A percentile compares a stretch with the other conserved stretches of the same genome.
Evolutionary conservation across 2,329 filamentous ascomycete species (phyloP).

Genomic region (Pseudodiploospora longispora): DNA sequence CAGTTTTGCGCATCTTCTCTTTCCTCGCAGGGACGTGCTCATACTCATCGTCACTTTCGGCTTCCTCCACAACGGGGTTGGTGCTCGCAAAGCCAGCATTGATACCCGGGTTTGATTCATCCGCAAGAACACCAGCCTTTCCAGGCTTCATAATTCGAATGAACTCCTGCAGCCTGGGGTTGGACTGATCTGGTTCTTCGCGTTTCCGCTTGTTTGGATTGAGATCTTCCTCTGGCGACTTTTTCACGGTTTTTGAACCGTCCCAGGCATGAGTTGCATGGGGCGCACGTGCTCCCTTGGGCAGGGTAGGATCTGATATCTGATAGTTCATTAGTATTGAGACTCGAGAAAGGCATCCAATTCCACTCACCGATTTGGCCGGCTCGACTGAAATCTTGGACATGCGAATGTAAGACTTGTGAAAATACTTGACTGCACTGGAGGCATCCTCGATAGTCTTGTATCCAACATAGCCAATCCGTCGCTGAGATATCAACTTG

Average conservation of each 20-base stretch:
- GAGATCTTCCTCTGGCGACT: constrained; percentile 22
- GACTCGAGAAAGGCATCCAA: constrained; percentile 9
- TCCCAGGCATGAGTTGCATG: constrained; percentile 16
- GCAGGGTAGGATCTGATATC: constrained; percentile 36
- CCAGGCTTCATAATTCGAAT: constrained; percentile 68
- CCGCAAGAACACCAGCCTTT: constrained; percentile 25
- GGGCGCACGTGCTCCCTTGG: constrained; percentile 18
- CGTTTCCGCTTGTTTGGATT: constrained; percentile 61
- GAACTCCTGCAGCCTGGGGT: constrained; percentile 81
- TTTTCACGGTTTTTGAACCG: constrained; percentile 3
- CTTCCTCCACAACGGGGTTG: constrained; percentile 35
- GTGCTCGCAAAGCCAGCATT: constrained; percentile 13
- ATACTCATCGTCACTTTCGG: constrained; percentile 68
- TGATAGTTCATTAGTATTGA: constrained; percentile 30
- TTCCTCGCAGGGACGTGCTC: constrained; percentile 53
- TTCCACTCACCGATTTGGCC: constrained; percentile 61
- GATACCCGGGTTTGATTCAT: constrained; percentile 18
- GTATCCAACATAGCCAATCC: constrained; percentile 95
- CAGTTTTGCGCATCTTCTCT: constrained; percentile 33
- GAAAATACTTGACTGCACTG: constrained; percentile 87
- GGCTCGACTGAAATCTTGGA: constrained; percentile 87
- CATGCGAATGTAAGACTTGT: constrained; percentile 91
- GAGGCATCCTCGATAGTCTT: constrained; percentile 72
- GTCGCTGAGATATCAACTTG: constrained; percentile 79
- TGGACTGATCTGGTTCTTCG: constrained; percentile 47